Conservation (phyloP, 345 rosid genomes). For the Syzygium aromaticum region DNA sequence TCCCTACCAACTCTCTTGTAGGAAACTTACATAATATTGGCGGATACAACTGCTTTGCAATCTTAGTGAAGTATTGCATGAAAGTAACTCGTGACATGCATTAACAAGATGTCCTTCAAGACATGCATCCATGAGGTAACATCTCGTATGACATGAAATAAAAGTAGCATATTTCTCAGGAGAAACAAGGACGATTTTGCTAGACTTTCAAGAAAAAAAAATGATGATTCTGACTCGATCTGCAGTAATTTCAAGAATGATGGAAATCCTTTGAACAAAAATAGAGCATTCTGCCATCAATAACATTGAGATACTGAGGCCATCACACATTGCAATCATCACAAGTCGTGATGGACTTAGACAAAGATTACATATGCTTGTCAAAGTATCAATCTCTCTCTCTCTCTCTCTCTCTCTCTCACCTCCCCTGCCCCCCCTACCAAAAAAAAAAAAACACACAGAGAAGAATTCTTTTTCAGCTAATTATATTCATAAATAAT, state of each 20-base stretch:
- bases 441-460: background rate
- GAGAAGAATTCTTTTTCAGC: background rate
- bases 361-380: background rate
- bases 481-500: background rate
- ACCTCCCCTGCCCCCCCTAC: rapidly evolving
- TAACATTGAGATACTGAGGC: background rate
- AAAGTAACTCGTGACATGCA: background rate
- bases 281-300: background rate
- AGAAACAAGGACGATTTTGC: background rate
- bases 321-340: background rate
- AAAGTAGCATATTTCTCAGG: background rate
- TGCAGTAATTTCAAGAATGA: background rate
- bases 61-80: background rate
- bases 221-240: background rate
- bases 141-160: background rate
- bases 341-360: background rate
- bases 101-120: background rate
- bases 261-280: background rate
- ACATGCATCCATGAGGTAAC: background rate
- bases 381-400: background rate
- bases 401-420: no score
- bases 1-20: background rate
- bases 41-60: background rate
- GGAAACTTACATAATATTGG: background rate
- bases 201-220: background rate